phyloP scores from a whole-genome alignment of 148 eudicot genomes.

The Rhododendron molle region DNA sequence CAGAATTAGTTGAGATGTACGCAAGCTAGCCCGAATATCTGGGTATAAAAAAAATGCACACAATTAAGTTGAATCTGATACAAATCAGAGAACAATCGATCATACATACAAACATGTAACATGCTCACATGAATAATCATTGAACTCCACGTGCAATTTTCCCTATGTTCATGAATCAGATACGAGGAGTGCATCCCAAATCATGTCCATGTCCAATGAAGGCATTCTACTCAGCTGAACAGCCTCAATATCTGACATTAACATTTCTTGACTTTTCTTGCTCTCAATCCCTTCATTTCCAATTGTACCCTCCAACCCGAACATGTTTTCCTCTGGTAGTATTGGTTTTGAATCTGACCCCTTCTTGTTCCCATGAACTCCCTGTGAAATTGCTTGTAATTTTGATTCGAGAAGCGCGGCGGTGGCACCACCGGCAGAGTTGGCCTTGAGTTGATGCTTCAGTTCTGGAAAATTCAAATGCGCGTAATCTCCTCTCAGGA shows the following conservation, averaged over 20 bases:
- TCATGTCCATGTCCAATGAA: conserved; percentile 91
- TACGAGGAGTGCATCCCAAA: conserved; percentile 83
- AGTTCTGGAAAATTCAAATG: conserved; percentile 81
- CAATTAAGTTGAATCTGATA: background rate
- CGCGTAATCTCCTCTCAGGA: conserved; percentile 84
- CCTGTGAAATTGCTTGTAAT: conserved; percentile 48
- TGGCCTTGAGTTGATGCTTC: conserved; percentile 62
- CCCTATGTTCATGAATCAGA: conserved; percentile 35
- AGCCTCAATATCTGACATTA: conserved; percentile 35
- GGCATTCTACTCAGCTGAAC: conserved; percentile 93
- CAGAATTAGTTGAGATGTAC: accelerated
- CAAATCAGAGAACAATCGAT: background rate
- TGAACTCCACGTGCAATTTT: background rate
- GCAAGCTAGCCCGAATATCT: background rate
- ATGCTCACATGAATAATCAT: conserved; percentile 3
- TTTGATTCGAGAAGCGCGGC: conserved; percentile 81
- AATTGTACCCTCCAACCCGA: conserved; percentile 23
- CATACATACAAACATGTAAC: background rate
- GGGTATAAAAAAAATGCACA: background rate
- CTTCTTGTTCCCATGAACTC: conserved; percentile 21
- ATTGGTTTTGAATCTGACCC: conserved; percentile 7
- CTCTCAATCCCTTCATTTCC: conserved; percentile 23
- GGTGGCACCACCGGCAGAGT: conserved; percentile 40
- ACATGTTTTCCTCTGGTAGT: conserved; percentile 4
- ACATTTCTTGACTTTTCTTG: conserved; percentile 24